These are phyloP conservation scores for Komagataella kurtzmanii DNA, from an alignment of 805 yeast genomes.

Conservation along the genomic window DNA sequence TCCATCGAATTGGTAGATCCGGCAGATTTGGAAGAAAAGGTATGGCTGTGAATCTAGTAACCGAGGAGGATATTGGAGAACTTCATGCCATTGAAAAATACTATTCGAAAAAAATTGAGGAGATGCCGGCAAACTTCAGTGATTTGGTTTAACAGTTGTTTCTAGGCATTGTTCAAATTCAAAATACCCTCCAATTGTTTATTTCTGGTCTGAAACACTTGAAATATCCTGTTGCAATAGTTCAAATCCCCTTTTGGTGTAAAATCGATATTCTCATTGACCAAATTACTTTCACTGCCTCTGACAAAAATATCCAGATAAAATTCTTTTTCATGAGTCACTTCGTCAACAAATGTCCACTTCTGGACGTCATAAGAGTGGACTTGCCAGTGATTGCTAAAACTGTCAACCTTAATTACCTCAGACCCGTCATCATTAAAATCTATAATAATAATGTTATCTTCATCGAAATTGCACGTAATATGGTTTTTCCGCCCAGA, in stretches of 20 bases:
- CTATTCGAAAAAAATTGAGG: constrained; percentile 82
- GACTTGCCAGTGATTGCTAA: constrained; percentile 8
- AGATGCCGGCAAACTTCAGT: constrained; percentile 69
- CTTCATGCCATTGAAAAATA: constrained; percentile 81
- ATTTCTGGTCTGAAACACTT: constrained; percentile 11
- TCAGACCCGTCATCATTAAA: constrained; percentile 1
- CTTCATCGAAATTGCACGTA: background rate
- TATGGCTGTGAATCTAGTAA: constrained; percentile 89
- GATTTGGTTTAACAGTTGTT: constrained; percentile 4
- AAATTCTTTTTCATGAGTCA: background rate
- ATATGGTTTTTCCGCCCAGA: background rate
- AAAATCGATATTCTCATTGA: constrained; percentile 7
- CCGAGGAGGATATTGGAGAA: constrained; percentile 59
- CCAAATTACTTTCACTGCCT: constrained; percentile 12
- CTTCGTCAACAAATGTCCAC: constrained; percentile 1
- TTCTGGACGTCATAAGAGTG: constrained; percentile 3
- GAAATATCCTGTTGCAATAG: constrained; percentile 9
- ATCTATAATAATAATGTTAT: constrained; percentile 5
- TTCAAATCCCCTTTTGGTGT: constrained; percentile 10
- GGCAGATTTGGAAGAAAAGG: constrained; percentile 99
- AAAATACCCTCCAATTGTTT: constrained; percentile 6
- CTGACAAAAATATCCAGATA: constrained; percentile 2
- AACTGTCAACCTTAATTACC: constrained; percentile 1
- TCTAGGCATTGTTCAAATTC: constrained; percentile 1
- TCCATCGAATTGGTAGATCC: constrained; percentile 96